phyloP scores from a whole-genome alignment of 139 green algal genomes.

The Limnomonas spitsbergensis region DNA sequence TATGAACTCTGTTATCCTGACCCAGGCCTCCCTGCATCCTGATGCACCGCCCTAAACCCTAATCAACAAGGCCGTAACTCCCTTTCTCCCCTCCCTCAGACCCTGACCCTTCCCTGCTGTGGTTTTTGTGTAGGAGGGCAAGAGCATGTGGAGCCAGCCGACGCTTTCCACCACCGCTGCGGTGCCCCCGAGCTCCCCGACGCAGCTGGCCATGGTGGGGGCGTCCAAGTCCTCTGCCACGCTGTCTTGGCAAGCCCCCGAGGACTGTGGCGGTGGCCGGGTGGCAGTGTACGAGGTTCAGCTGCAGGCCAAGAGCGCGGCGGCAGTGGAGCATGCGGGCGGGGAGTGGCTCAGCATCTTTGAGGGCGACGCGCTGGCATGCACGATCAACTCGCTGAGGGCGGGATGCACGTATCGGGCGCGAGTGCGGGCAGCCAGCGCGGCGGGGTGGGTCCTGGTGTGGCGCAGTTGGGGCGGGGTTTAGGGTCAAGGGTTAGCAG shows the following conservation, averaged over 20 bases:
- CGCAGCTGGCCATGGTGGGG: conserved; percentile 44
- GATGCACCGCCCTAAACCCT: too few species aligned
- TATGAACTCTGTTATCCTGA: too few species aligned
- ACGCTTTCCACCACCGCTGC: conserved; percentile 31
- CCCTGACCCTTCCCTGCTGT: too few species aligned
- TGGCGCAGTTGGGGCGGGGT: too few species aligned
- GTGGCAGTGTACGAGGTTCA: conserved; percentile 40
- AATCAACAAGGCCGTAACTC: too few species aligned
- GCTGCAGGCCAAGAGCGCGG: conserved; percentile 52
- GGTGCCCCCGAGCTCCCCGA: conserved; percentile 13
- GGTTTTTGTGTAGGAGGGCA: conserved; percentile 49
- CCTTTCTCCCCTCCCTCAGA: too few species aligned
- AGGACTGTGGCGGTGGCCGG: conserved; percentile 51
- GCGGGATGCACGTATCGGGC: conserved; percentile 65
- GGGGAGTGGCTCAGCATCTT: conserved; percentile 62
- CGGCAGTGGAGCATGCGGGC: conserved; percentile 42
- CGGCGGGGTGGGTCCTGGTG: conserved; percentile 40
- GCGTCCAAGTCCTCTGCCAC: conserved; percentile 50
- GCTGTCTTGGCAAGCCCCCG: conserved; percentile 53
- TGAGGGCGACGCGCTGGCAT: conserved; percentile 47
- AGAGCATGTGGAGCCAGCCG: conserved; percentile 39
- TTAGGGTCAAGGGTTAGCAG: too few species aligned
- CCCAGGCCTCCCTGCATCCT: too few species aligned
- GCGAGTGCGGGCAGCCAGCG: conserved; percentile 50
- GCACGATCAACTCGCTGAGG: conserved; percentile 58